phyloP scores from a whole-genome alignment of 352 stramenopile genomes.

The Phytophthora pistaciae region DNA sequence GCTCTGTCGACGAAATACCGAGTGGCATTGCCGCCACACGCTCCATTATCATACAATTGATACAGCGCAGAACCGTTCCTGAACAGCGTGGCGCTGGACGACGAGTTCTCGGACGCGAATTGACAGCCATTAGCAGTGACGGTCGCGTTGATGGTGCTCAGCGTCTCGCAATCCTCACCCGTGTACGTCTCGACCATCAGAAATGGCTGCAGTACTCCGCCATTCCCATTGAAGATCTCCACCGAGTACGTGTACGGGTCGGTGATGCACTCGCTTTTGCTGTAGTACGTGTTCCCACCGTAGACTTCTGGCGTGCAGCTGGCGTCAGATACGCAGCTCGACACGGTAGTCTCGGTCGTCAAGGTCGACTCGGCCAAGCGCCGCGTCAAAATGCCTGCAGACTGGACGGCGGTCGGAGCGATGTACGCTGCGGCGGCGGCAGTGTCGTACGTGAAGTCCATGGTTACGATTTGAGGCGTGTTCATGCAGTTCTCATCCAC shows the following conservation, averaged over 20 bases:
- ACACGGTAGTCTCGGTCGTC: not conserved
- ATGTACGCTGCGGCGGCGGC: constrained; percentile 3
- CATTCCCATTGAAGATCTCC: constrained; percentile 4
- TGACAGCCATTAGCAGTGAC: constrained; percentile 14
- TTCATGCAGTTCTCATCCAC: constrained; percentile 2
- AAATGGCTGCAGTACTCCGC: constrained; percentile 12
- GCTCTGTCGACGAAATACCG: constrained; percentile 11
- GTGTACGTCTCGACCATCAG: constrained; percentile 25
- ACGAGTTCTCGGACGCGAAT: constrained; percentile 13
- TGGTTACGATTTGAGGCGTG: constrained; percentile 14
- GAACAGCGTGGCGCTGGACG: constrained; percentile 19
- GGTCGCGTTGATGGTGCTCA: constrained; percentile 19
- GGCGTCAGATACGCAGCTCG: constrained; percentile 4
- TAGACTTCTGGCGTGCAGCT: constrained; percentile 15
- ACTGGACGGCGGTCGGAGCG: constrained; percentile 12
- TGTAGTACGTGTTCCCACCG: constrained; percentile 17
- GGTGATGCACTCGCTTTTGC: constrained; percentile 16
- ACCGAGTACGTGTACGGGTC: constrained; percentile 19
- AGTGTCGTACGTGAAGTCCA: constrained; percentile 21
- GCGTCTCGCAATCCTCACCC: constrained; percentile 6
- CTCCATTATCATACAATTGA: constrained; percentile 16
- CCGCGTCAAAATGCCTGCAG: constrained; percentile 10
- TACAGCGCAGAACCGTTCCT: constrained; percentile 12
- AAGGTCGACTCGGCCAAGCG: constrained; percentile 1
- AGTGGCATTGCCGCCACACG: constrained; percentile 14